Conservation (phyloP, 345 rosid genomes). For the Eutrema yunnanense region DNA sequence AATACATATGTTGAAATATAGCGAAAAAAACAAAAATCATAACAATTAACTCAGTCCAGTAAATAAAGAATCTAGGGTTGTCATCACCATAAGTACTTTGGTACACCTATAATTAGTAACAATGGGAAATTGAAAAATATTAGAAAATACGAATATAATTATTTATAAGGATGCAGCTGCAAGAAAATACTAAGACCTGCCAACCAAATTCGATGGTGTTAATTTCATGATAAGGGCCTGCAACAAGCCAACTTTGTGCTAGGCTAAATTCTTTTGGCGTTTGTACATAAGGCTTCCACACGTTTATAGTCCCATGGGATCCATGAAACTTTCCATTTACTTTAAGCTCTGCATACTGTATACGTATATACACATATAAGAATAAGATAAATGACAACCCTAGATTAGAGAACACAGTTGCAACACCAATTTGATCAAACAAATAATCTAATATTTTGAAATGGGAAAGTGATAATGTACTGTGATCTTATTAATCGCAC, state of each 20-base stretch:
- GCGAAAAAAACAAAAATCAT: not conserved
- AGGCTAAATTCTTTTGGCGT: not conserved
- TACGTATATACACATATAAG: not conserved
- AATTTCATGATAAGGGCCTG: not conserved
- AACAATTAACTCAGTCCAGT: slow-evolving; percentile 25
- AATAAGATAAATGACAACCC: no score
- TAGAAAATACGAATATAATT: not conserved
- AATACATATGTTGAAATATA: not conserved
- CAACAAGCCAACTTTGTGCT: not conserved
- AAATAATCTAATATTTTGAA: no score
- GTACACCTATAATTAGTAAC: not conserved
- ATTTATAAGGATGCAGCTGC: not conserved
- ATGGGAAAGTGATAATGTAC: no score
- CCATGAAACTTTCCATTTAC: not conserved
- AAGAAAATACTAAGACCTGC: not conserved
- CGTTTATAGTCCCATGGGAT: not conserved
- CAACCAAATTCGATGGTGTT: not conserved
- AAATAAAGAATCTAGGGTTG: slow-evolving; percentile 5
- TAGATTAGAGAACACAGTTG: no score
- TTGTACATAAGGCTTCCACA: not conserved
- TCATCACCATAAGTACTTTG: not conserved
- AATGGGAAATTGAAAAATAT: not conserved
- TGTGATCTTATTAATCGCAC: no score
- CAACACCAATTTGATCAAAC: no score
- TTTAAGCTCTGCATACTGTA: not conserved